Evolutionary conservation across 305 asterid species (phyloP).

Genomic region (Fraxinus ornus): DNA sequence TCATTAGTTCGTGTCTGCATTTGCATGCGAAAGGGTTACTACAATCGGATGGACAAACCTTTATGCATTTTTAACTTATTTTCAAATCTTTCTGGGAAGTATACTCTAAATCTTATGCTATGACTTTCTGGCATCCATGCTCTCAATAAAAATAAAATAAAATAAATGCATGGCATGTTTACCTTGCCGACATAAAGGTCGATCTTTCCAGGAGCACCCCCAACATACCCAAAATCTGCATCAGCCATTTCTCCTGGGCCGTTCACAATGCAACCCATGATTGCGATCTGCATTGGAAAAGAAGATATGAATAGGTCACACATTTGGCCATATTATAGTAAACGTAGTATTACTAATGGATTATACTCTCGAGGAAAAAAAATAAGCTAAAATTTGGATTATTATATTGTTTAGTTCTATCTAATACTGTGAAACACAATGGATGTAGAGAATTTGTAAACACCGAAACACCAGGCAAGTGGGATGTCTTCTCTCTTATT

Average conservation of each 20-base stretch:
- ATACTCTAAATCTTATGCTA: neutral
- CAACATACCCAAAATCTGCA: conserved; percentile 99
- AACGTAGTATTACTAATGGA: neutral
- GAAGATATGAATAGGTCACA: neutral
- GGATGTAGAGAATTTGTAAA: conserved; percentile 23
- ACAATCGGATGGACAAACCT: neutral
- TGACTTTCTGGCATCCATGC: neutral
- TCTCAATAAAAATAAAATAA: neutral
- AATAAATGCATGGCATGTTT: neutral
- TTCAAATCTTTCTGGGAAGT: neutral
- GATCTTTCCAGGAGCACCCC: conserved; percentile 98
- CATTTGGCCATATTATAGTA: neutral
- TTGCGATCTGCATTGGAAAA: conserved; percentile 69
- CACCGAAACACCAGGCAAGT: conserved; percentile 99
- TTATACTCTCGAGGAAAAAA: neutral
- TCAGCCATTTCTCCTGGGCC: conserved; percentile 99
- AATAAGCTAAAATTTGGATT: neutral
- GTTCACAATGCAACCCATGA: conserved; percentile 99
- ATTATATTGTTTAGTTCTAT: neutral
- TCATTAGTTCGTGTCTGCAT: neutral
- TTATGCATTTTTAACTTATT: neutral
- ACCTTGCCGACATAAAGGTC: conserved; percentile 99
- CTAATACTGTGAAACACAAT: neutral
- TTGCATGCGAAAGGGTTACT: neutral
- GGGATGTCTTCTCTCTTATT: conserved; percentile 92